Conservation (phyloP, 441 rosid species). For the Sinapis alba region DNA sequence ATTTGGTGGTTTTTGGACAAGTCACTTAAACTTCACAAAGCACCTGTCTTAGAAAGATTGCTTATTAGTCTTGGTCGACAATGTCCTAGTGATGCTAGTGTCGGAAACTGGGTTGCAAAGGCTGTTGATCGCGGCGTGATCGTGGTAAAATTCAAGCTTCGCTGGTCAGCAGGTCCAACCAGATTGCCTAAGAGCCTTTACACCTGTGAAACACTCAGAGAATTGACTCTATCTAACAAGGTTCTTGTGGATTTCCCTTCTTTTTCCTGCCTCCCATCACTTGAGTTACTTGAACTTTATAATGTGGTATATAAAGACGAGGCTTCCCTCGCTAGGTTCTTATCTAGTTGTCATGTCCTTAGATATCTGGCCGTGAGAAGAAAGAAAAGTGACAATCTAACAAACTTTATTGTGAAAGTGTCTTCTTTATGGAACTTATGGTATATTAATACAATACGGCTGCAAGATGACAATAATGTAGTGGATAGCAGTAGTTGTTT, state of each 20-base stretch:
- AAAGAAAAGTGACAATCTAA: neutral
- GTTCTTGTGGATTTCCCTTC: neutral
- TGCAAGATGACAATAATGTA: neutral
- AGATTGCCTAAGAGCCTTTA: neutral
- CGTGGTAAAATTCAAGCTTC: neutral
- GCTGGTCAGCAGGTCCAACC: constrained; percentile 6
- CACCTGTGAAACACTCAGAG: neutral
- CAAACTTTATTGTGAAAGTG: neutral
- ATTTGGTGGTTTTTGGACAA: constrained; percentile 5
- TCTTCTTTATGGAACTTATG: neutral
- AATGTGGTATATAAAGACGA: neutral
- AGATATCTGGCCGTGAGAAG: neutral
- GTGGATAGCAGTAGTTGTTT: neutral
- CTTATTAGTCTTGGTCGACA: neutral
- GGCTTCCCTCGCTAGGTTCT: neutral
- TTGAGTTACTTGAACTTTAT: neutral
- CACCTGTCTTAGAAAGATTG: neutral
- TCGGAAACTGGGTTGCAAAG: neutral
- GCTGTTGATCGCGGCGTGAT: neutral
- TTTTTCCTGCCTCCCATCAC: neutral
- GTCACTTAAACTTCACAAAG: neutral
- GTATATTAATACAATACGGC: neutral
- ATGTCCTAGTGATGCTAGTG: constrained; percentile 1
- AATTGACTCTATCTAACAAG: neutral
- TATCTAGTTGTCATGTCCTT: neutral